phyloP scores from a whole-genome alignment of 306 rosid species.

The Vigna radiata region DNA sequence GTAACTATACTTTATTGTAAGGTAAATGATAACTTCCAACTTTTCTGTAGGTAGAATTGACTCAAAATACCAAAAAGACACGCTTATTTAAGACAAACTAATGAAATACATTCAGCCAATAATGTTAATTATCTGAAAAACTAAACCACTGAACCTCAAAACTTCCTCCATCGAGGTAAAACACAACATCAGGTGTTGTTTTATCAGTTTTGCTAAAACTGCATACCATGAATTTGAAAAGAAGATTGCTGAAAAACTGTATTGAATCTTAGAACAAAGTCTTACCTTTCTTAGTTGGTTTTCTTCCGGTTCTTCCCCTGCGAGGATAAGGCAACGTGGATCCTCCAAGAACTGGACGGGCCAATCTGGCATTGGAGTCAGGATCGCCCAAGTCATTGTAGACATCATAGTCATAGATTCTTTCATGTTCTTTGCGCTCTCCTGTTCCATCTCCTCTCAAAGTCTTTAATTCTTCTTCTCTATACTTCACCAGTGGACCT shows the following conservation, averaged over 20 bases:
- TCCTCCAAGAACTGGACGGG: slow-evolving; percentile 81
- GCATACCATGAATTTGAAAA: background rate
- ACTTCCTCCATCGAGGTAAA: no score
- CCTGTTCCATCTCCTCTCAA: slow-evolving; percentile 79
- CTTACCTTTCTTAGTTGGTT: slow-evolving; percentile 59
- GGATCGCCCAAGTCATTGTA: slow-evolving; percentile 80
- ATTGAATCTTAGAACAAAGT: background rate
- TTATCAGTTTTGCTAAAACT: background rate
- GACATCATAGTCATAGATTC: slow-evolving; percentile 77
- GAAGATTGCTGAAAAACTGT: background rate
- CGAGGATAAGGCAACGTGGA: slow-evolving; percentile 77
- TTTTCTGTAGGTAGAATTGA: no score
- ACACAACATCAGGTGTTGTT: background rate
- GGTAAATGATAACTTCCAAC: no score
- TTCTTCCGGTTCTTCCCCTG: slow-evolving; percentile 80
- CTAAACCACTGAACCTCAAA: no score
- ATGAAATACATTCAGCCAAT: no score
- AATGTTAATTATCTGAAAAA: no score
- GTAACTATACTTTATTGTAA: no score
- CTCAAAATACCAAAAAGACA: no score
- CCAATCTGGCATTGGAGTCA: slow-evolving; percentile 46
- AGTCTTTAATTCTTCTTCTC: slow-evolving; percentile 58
- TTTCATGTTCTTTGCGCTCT: slow-evolving; percentile 74
- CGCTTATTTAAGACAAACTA: no score
- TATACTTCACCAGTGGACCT: slow-evolving; percentile 52